These are phyloP conservation scores for Geosmithia morbida DNA, from an alignment of 2,329 filamentous ascomycete genomes.

Conservation along the genomic window DNA sequence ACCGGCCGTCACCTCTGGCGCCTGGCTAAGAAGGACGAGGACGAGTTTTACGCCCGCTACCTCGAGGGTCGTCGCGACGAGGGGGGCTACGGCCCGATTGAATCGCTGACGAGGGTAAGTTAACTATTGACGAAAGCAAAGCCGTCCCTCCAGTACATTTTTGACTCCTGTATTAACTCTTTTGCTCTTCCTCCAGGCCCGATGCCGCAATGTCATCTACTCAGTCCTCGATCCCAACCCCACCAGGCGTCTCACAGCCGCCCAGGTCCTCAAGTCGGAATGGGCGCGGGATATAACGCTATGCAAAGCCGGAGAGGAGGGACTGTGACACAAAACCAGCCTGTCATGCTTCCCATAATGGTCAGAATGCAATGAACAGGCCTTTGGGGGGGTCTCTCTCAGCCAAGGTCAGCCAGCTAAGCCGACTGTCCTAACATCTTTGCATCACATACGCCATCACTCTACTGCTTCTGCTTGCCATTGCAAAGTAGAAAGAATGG, in stretches of 20 bases:
- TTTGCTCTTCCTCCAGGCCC: constrained; percentile 45
- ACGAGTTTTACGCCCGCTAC: constrained; percentile 94
- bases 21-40: constrained; percentile 90
- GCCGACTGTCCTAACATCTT: too few relatives aligned
- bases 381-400: too few relatives aligned
- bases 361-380: too few relatives aligned
- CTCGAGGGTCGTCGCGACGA: constrained; percentile 86
- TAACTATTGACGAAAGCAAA: neutral
- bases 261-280: constrained; percentile 94
- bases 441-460: too few relatives aligned
- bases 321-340: constrained; percentile 41
- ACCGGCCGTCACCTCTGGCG: constrained; percentile 94
- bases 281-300: constrained; percentile 97
- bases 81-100: constrained; percentile 90
- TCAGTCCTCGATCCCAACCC: constrained; percentile 95
- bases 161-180: neutral
- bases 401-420: too few relatives aligned
- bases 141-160: neutral
- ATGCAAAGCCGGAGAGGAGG: constrained; percentile 93
- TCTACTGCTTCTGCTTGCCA: too few relatives aligned
- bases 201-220: constrained; percentile 97
- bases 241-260: constrained; percentile 79
- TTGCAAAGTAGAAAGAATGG: too few relatives aligned
- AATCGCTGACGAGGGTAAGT: constrained; percentile 36
- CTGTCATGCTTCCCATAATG: too few relatives aligned